A percentile compares a stretch with the other conserved stretches of the same genome.
phyloP scores from a whole-genome alignment of 2,329 filamentous ascomycete genomes.

The Diplodia intermedia region DNA sequence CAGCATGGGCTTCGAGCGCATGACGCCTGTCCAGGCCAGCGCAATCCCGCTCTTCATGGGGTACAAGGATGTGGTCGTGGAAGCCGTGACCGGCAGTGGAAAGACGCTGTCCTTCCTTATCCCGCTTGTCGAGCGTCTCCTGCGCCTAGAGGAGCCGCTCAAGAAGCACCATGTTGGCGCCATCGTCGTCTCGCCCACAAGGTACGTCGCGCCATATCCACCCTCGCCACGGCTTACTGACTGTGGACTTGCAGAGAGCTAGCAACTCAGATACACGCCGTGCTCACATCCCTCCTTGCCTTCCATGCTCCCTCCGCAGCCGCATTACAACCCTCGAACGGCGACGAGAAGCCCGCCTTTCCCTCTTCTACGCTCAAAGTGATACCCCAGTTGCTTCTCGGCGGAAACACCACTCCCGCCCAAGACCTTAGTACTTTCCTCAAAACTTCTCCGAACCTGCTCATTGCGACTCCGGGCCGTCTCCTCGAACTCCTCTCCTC shows the following conservation, averaged over 20 bases:
- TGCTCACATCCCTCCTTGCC: conserved; percentile 75
- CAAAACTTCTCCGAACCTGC: conserved; percentile 81
- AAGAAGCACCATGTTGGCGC: conserved; percentile 90
- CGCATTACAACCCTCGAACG: conserved; percentile 61
- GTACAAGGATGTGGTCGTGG: conserved; percentile 91
- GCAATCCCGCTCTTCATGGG: conserved; percentile 86
- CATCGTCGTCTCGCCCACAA: conserved; percentile 89
- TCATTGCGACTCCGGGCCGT: conserved; percentile 89
- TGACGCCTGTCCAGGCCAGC: conserved; percentile 95
- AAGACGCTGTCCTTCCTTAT: conserved; percentile 89
- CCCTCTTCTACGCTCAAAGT: conserved; percentile 63
- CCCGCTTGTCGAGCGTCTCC: conserved; percentile 79
- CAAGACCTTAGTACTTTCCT: conserved; percentile 89
- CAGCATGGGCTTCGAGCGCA: conserved; percentile 83
- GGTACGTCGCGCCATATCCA: conserved; percentile 42
- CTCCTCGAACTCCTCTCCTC: conserved; percentile 87
- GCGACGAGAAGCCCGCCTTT: conserved; percentile 50
- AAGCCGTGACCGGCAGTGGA: conserved; percentile 89
- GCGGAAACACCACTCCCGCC: conserved; percentile 78
- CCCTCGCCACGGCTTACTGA: not conserved
- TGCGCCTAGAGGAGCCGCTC: conserved; percentile 79
- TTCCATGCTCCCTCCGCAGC: conserved; percentile 84
- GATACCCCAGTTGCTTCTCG: conserved; percentile 86
- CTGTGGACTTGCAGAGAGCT: conserved; percentile 69
- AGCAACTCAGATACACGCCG: conserved; percentile 85